Evolutionary conservation across 1,139 yeast genomes (phyloP).

Genomic region (Eremothecium coryli): DNA sequence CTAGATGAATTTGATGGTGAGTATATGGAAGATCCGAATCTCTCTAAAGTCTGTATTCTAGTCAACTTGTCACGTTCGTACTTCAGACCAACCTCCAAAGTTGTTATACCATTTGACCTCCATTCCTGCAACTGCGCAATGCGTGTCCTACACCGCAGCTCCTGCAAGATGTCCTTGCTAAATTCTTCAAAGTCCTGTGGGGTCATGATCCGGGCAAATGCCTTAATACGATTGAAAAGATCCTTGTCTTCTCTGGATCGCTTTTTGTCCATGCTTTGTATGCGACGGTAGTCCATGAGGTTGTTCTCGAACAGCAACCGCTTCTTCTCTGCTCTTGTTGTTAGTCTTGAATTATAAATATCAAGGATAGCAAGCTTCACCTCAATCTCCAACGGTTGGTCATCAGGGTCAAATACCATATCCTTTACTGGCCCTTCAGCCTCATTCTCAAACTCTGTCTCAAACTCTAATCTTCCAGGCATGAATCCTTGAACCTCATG

Average conservation of each 20-base stretch:
- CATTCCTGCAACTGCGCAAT: constrained; percentile 89
- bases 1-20: constrained; percentile 14
- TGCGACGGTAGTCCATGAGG: constrained; percentile 71
- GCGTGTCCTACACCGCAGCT: constrained; percentile 67
- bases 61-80: constrained; percentile 81
- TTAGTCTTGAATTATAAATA: constrained; percentile 79
- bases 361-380: constrained; percentile 79
- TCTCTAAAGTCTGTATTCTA: constrained; percentile 49
- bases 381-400: constrained; percentile 77
- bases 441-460: constrained; percentile 91
- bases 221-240: constrained; percentile 60
- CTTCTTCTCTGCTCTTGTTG: constrained; percentile 88
- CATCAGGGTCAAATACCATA: constrained; percentile 92
- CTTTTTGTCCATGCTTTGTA: constrained; percentile 50
- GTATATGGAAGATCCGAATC: constrained; percentile 38
- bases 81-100: constrained; percentile 72
- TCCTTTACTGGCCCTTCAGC: constrained; percentile 93
- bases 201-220: constrained; percentile 72
- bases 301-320: constrained; percentile 68
- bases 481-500: constrained; percentile 96
- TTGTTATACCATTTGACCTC: constrained; percentile 81
- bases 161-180: constrained; percentile 62
- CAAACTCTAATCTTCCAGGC: constrained; percentile 98
- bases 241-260: constrained; percentile 88
- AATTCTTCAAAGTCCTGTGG: constrained; percentile 73